Evolutionary conservation across 805 yeast genomes (phyloP).

Genomic region (Yarrowia sp.): DNA sequence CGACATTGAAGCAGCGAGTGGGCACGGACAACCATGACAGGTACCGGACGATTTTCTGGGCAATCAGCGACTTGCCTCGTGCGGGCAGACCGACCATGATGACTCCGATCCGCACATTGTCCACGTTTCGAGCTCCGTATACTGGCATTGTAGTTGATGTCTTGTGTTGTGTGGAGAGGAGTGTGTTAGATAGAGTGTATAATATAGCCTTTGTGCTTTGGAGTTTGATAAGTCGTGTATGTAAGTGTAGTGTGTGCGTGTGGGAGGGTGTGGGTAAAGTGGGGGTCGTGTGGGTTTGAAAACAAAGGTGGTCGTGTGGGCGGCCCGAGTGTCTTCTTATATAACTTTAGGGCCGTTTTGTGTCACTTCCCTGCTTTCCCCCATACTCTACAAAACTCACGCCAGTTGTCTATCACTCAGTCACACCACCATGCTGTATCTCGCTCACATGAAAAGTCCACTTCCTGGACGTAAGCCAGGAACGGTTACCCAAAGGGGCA

Average conservation of each 20-base stretch:
- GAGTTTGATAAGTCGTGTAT: constrained; percentile 3
- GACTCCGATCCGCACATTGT: constrained; percentile 25
- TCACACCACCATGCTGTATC: background rate
- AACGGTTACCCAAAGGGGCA: constrained; percentile 2
- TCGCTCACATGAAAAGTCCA: background rate
- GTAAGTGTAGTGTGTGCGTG: too few species aligned
- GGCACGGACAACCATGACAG: constrained; percentile 87
- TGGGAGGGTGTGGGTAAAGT: background rate
- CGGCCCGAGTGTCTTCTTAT: background rate
- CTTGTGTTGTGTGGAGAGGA: constrained; percentile 1
- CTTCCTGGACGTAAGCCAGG: background rate
- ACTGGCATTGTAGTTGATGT: background rate
- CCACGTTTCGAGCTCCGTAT: constrained; percentile 25
- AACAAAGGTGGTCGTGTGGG: background rate
- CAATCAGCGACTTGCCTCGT: constrained; percentile 90
- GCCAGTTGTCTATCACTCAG: background rate
- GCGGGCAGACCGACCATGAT: constrained; percentile 49
- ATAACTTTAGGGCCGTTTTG: background rate
- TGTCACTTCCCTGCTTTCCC: background rate
- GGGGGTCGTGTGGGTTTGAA: background rate
- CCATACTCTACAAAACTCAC: background rate
- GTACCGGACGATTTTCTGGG: constrained; percentile 89
- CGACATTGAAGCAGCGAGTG: constrained; percentile 87
- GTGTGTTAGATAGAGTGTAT: background rate
- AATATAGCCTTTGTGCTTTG: background rate